A percentile compares a stretch with the other conserved stretches of the same genome.
Conservation (phyloP, 2,329 filamentous ascomycete species). For the Dactylellina sp. region DNA sequence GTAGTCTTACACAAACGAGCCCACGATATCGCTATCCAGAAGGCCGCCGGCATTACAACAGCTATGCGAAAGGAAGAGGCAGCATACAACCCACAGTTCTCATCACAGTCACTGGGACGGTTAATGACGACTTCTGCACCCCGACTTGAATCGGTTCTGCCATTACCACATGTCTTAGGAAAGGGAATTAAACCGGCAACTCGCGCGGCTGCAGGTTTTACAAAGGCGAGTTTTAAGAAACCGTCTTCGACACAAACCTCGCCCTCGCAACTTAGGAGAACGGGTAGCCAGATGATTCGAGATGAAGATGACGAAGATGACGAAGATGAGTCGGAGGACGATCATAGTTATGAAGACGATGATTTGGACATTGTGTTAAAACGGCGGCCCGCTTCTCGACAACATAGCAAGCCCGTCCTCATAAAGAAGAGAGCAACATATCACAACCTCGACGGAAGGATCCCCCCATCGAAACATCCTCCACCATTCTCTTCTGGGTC, state of each 20-base stretch:
- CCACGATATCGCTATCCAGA: constrained; percentile 39
- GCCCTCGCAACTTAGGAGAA: constrained; percentile 23
- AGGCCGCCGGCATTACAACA: constrained; percentile 22
- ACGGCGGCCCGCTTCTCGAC: background rate
- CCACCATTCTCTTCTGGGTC: background rate
- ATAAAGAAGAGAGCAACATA: constrained; percentile 9
- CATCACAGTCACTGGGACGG: constrained; percentile 37
- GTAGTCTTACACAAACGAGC: constrained; percentile 35
- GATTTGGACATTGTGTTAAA: constrained; percentile 38
- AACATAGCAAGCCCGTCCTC: background rate
- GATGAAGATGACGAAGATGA: constrained; percentile 23
- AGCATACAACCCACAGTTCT: constrained; percentile 39
- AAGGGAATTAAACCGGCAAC: constrained; percentile 42
- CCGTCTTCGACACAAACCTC: constrained; percentile 31
- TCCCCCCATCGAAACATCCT: constrained; percentile 30
- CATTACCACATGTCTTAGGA: constrained; percentile 24
- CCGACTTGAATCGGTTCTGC: constrained; percentile 30
- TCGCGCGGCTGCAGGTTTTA: constrained; percentile 51
- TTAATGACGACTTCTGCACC: constrained; percentile 42
- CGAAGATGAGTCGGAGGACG: constrained; percentile 3
- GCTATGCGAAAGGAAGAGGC: constrained; percentile 8
- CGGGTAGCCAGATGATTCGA: constrained; percentile 15
- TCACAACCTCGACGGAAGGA: constrained; percentile 8
- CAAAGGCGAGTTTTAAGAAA: constrained; percentile 49
- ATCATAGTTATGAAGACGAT: constrained; percentile 24